Conservation (phyloP, 169 alveolate species). For the Eimeria tenella region DNA sequence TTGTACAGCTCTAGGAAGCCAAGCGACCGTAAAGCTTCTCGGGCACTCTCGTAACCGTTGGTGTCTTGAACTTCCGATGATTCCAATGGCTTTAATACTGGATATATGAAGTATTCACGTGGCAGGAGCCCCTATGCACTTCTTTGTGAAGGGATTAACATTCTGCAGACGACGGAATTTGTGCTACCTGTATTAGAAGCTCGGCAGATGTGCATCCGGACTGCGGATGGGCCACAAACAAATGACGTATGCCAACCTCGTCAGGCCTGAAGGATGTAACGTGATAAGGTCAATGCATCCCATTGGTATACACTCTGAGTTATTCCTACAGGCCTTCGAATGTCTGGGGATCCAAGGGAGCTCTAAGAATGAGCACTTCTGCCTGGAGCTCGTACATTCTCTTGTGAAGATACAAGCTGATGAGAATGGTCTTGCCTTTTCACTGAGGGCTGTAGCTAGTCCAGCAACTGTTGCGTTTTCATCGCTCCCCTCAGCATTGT, state of each 20-base stretch:
- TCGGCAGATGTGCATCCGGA: slow-evolving; percentile 34
- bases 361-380: slow-evolving; percentile 62
- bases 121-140: neutral
- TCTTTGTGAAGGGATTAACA: neutral
- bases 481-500: neutral
- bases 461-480: slow-evolving; percentile 30
- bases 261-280: slow-evolving; percentile 13
- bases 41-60: slow-evolving; percentile 3
- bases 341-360: slow-evolving; percentile 40
- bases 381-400: neutral
- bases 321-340: slow-evolving; percentile 37
- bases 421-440: slow-evolving; percentile 16
- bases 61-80: neutral
- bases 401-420: neutral
- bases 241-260: slow-evolving; percentile 21
- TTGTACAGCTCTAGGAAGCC: slow-evolving; percentile 21
- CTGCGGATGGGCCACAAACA: slow-evolving; percentile 57
- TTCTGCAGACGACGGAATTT: neutral
- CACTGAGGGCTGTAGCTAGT: slow-evolving; percentile 11
- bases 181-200: slow-evolving; percentile 21
- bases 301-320: neutral
- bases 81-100: neutral
- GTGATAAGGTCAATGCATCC: too few species aligned
- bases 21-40: slow-evolving; percentile 27
- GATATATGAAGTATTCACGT: slow-evolving; percentile 19